Conservation (phyloP, 2,329 filamentous ascomycete genomes). For the Colletotrichum tofieldiae region DNA sequence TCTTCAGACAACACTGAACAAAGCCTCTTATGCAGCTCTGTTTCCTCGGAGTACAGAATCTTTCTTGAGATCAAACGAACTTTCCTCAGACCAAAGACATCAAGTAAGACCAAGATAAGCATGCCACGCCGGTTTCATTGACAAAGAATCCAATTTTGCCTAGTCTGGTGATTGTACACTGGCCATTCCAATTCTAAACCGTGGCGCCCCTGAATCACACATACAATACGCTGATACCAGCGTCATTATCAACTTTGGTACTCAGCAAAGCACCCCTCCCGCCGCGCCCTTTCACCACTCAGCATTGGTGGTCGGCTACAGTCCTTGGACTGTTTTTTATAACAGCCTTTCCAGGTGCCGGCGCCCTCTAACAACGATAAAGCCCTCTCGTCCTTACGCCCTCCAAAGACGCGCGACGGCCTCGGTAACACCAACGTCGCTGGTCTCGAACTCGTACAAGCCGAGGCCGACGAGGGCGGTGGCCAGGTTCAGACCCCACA, state of each 20-base stretch:
- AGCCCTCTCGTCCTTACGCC: slow-evolving; percentile 66
- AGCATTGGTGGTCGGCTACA: neutral
- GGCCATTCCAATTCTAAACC: slow-evolving; percentile 41
- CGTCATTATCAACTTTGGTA: slow-evolving; percentile 10
- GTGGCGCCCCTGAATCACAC: slow-evolving; percentile 41
- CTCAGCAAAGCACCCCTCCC: slow-evolving; percentile 7
- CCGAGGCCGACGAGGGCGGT: slow-evolving; percentile 89
- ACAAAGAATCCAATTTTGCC: slow-evolving; percentile 41
- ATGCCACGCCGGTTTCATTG: slow-evolving; percentile 13
- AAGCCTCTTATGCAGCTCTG: neutral
- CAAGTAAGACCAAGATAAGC: too few relatives aligned
- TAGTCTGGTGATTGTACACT: slow-evolving; percentile 43
- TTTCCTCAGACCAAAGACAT: neutral
- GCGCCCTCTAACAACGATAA: neutral
- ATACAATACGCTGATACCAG: slow-evolving; percentile 26
- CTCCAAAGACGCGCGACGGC: slow-evolving; percentile 91
- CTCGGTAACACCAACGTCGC: slow-evolving; percentile 95
- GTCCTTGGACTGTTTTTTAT: neutral
- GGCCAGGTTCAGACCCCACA: slow-evolving; percentile 84
- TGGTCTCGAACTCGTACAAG: slow-evolving; percentile 99
- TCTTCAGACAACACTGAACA: too few relatives aligned
- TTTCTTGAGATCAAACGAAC: neutral
- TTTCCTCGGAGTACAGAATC: neutral
- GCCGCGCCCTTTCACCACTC: slow-evolving; percentile 5
- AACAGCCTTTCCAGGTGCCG: neutral